phyloP scores from a whole-genome alignment of 202 grass and related monocot genomes.

The Dendrocalamus latiflorus region DNA sequence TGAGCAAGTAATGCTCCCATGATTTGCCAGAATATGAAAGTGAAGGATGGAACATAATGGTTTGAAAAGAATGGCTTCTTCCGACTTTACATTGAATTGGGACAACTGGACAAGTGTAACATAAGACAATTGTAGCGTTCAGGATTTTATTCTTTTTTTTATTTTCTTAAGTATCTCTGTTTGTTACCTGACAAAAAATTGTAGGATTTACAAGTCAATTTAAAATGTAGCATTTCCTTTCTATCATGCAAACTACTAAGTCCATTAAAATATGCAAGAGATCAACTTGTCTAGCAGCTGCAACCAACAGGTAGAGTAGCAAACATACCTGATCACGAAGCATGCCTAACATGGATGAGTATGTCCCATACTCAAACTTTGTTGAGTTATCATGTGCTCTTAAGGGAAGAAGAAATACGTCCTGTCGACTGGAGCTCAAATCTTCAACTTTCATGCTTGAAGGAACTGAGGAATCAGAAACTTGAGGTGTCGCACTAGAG shows the following conservation, averaged over 20 bases:
- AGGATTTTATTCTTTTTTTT: background rate
- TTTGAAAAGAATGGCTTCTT: background rate
- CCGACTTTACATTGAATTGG: background rate
- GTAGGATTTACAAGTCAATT: background rate
- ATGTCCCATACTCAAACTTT: conserved; percentile 60
- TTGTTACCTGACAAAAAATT: background rate
- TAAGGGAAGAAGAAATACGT: conserved; percentile 62
- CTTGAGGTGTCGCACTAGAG: conserved; percentile 9
- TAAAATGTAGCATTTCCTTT: background rate
- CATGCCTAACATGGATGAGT: conserved; percentile 51
- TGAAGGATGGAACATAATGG: background rate
- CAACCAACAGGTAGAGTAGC: too few relatives aligned
- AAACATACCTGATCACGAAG: conserved; percentile 70
- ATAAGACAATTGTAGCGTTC: background rate
- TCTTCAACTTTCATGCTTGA: conserved; percentile 29
- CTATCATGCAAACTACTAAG: background rate
- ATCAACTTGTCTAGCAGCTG: too few relatives aligned
- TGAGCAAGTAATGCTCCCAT: background rate
- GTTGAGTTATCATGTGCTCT: conserved; percentile 37
- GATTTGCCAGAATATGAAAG: background rate
- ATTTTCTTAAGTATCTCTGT: background rate
- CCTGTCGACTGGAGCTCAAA: conserved; percentile 27
- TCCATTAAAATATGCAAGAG: too few relatives aligned
- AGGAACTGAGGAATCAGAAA: conserved; percentile 20
- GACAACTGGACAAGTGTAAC: background rate